Evolutionary conservation across 345 rosid genomes (phyloP).

Genomic region (Hibiscus syriacus): DNA sequence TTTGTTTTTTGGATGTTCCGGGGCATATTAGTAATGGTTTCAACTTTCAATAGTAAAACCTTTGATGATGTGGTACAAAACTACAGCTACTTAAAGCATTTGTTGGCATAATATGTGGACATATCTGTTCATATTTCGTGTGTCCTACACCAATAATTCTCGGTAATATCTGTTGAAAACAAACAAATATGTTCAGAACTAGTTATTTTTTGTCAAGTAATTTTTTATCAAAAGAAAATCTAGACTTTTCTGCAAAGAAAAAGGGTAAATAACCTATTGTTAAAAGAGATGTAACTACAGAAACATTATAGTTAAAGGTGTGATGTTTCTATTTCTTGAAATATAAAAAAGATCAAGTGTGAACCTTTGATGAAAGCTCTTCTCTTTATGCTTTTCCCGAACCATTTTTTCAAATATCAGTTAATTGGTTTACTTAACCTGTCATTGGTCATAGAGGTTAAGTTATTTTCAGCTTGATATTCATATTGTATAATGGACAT

Average conservation of each 20-base stretch:
- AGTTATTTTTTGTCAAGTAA: background rate
- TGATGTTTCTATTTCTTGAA: background rate
- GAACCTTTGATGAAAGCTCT: background rate
- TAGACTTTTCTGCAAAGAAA: background rate
- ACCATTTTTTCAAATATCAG: background rate
- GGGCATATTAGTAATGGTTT: background rate
- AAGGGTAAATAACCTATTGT: background rate
- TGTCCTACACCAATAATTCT: background rate
- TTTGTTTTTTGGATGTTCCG: background rate
- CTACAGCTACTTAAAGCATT: background rate
- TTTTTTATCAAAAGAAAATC: background rate
- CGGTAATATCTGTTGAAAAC: background rate
- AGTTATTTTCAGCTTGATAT: background rate
- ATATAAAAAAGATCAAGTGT: background rate
- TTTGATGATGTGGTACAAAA: background rate
- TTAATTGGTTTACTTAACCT: background rate
- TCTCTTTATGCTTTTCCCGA: background rate
- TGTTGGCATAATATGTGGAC: background rate
- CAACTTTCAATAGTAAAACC: background rate
- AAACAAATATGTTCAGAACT: background rate
- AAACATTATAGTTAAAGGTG: background rate
- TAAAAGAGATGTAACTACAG: background rate
- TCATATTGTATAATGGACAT: background rate
- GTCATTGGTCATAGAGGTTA: background rate
- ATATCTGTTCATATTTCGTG: background rate